Evolutionary conservation across 257 asterid species (phyloP), one percentile per base, ranked within the genome.

Genomic region (Lycium barbarum): DNA sequence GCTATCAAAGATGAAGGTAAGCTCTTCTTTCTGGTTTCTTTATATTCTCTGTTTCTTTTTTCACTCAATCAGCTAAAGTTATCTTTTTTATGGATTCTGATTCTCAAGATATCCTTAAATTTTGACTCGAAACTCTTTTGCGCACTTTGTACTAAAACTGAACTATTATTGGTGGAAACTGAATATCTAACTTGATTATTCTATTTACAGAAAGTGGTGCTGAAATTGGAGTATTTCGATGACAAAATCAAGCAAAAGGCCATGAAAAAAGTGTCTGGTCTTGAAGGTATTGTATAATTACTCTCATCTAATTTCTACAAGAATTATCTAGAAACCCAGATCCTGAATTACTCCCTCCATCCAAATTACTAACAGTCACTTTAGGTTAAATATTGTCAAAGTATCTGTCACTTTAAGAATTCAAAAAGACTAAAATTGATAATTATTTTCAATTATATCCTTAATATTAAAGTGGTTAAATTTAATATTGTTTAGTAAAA

Each of bases 191-290:
- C 13, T 47, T 47, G 20, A 47, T 51, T 82, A 57, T 82, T 62
- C 51, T 49, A 0, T 80, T 72, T n/a, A 57, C 88, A 88, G 90
- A 85, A 88, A 85, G 88, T 85, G 13, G 86, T 88, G 65, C 15
- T 88, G 85, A 85, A 83, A 35, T 70, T 88, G 90, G 85, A 70
- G n/a, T 83, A 78, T 53, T 54, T 14, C 15, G 88, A 88, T 55
- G 90, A 88, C 49, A 88, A 88, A 83, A 26, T 53, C 82, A 83
- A 38, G 70, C 76, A 83, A 43, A 85, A 88, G 40, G 90, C 87
- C 62, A 83, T 88, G 90, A 83, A 79, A 61, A 88, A 51, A 18
- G 86, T 85, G 7, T 88, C 90, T 26, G 88, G 85, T 20, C 80
- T 88, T 7, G 59, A 83, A 59, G 88, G 89, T 84, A 87, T 35